phyloP scores from a whole-genome alignment of 805 yeast genomes.

The Suhomyces faveliae region DNA sequence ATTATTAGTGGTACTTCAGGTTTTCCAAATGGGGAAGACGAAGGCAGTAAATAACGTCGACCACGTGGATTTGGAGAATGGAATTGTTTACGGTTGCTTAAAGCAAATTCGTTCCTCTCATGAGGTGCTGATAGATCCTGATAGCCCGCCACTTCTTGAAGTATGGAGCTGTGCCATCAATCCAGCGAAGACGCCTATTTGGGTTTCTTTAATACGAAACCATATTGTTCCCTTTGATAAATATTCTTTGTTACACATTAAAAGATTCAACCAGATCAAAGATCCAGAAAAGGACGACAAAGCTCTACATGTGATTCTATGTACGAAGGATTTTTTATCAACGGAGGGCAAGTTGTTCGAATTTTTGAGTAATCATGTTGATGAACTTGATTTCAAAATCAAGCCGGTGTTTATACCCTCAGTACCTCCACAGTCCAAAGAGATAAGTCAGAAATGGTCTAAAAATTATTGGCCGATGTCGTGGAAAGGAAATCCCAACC shows the following conservation, averaged over 20 bases:
- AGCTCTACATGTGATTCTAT: constrained; percentile 42
- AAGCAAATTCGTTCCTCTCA: constrained; percentile 42
- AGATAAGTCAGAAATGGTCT: constrained; percentile 67
- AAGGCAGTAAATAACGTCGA: constrained; percentile 2
- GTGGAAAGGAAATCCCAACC: constrained; percentile 91
- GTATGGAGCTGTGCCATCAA: constrained; percentile 51
- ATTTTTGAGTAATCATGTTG: background rate
- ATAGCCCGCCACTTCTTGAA: constrained; percentile 26
- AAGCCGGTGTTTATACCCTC: background rate
- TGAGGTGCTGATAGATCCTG: constrained; percentile 10
- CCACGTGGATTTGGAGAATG: constrained; percentile 46
- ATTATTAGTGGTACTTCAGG: background rate
- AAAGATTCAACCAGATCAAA: constrained; percentile 48
- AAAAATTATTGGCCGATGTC: constrained; percentile 76
- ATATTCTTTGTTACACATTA: constrained; percentile 43
- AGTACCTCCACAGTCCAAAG: constrained; percentile 63
- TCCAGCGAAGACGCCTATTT: constrained; percentile 33
- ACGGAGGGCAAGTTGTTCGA: constrained; percentile 18
- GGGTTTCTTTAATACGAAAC: constrained; percentile 28
- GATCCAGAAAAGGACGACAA: constrained; percentile 1
- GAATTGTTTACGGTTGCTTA: constrained; percentile 45
- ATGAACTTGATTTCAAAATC: background rate
- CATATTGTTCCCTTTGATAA: constrained; percentile 25
- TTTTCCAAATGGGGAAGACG: background rate
- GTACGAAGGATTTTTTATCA: constrained; percentile 39